Evolutionary conservation across 768 basidiomycete species (phyloP), one percentile per base, ranked within the genome.

Genomic region (Amanita phalloides): DNA sequence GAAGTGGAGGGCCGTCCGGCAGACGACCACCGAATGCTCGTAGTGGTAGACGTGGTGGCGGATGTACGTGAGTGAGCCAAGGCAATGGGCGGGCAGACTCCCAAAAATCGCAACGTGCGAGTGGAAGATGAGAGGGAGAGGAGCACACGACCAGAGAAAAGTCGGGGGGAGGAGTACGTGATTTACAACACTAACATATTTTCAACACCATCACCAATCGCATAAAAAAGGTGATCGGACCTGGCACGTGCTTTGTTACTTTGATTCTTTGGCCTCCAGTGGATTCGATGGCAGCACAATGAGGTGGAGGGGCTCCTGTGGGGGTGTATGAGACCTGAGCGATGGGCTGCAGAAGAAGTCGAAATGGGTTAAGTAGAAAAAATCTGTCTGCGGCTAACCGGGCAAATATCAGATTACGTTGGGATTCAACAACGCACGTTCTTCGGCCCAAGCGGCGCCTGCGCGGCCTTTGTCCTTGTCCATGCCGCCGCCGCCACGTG

Each of bases 361-460:
- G 33, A 17, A 52, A 10, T 9, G 42, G 51, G 33, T 52, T 46
- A 52, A 35, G 60, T 57, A 62, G 56, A 61, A 59, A 32, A 61
- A 60, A 55, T 45, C 36, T 41, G 53, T 44, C 44, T 45, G 55
- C 50, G 41, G 49, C 51, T 45, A 49, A 44, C 45, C 54, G 55
- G 66, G 65, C 65, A 67, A 68, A 65, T 63, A 68, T 64, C 65
- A 61, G 56, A 47, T 52, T 52, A 60, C 48, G 53, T 60, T 57
- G 30, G 20, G 30, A 6, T 25, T 25, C 26, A 30, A 30, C 61
- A 58, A 72, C 77, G 75, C 75, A 78, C 77, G 77, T 78, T 77
- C 69, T 59, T 76, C 74, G 73, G 72, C 67, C 60, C 47, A 47
- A 54, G 26, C 57, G 57, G 63, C 55, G 53, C 47, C 48, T 45